Evolutionary conservation across 768 basidiomycete genomes (phyloP).

Genomic region (Guyanaporus albipodus): DNA sequence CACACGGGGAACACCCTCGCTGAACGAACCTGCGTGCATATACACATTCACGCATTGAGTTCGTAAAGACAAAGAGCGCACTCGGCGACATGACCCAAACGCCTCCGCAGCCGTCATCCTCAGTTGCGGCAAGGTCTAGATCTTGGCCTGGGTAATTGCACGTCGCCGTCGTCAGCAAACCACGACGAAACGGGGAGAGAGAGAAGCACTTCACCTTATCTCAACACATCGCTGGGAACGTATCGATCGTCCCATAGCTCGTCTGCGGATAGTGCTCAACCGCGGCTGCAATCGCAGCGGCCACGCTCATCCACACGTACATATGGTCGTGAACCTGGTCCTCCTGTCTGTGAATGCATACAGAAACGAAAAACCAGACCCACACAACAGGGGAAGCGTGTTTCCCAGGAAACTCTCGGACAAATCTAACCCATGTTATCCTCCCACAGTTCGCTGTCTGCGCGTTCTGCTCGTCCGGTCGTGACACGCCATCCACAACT

Average conservation of each 20-base stretch:
- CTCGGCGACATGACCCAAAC: too few species aligned
- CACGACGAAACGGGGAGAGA: too few species aligned
- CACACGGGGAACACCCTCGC: too few species aligned
- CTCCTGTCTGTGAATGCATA: background rate
- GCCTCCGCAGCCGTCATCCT: constrained; percentile 47
- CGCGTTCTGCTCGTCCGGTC: constrained; percentile 87
- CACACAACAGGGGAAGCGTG: constrained; percentile 69
- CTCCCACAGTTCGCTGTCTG: constrained; percentile 85
- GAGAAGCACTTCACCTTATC: constrained; percentile 78
- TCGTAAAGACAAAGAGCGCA: too few species aligned
- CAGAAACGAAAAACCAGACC: background rate
- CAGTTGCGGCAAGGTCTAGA: too few species aligned
- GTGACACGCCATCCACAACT: constrained; percentile 84
- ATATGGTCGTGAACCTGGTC: constrained; percentile 70
- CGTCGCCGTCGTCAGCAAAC: too few species aligned
- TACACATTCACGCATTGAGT: too few species aligned
- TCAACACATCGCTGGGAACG: constrained; percentile 69
- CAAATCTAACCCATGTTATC: constrained; percentile 92
- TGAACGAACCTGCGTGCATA: constrained; percentile 68
- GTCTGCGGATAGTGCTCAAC: constrained; percentile 67
- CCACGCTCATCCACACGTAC: constrained; percentile 73
- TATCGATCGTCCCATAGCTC: constrained; percentile 42
- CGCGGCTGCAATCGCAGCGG: constrained; percentile 72
- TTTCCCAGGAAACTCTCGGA: constrained; percentile 55
- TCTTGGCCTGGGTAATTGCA: too few species aligned